These are phyloP conservation scores for Cercospora sesami DNA, from an alignment of 2,329 filamentous ascomycete species.

Conservation along the genomic window DNA sequence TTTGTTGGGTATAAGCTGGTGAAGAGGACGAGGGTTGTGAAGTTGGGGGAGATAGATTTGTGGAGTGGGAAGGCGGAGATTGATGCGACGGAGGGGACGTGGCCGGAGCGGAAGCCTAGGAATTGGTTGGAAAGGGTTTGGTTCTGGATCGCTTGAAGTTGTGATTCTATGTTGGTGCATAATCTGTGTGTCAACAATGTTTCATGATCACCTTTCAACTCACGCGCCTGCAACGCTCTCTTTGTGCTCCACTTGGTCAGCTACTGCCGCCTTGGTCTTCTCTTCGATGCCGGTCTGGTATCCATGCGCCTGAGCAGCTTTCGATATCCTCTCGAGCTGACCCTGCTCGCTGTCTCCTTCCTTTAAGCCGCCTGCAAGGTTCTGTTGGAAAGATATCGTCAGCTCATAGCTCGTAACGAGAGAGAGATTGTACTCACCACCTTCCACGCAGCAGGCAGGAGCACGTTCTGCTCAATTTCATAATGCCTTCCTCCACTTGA, in stretches of 20 bases:
- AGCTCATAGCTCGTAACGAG: background rate
- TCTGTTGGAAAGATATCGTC: background rate
- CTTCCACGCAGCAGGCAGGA: constrained; percentile 27
- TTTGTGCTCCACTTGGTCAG: background rate
- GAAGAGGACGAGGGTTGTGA: constrained; percentile 50
- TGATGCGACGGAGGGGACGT: constrained; percentile 13
- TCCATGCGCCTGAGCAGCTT: constrained; percentile 3
- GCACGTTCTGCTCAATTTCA: constrained; percentile 54
- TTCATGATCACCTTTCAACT: background rate
- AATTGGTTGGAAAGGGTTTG: constrained; percentile 20
- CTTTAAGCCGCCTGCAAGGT: constrained; percentile 4
- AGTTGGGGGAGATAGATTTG: constrained; percentile 52
- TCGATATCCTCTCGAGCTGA: constrained; percentile 4
- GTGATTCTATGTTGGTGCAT: background rate
- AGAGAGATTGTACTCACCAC: constrained; percentile 5
- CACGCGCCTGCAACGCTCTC: background rate
- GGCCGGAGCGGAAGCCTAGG: constrained; percentile 13
- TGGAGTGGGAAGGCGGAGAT: constrained; percentile 22
- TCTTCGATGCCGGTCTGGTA: constrained; percentile 2
- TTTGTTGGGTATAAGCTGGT: constrained; percentile 56
- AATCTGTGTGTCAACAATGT: background rate
- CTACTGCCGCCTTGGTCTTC: background rate
- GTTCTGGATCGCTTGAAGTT: constrained; percentile 18
- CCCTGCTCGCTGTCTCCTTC: constrained; percentile 10
- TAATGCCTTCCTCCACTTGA: constrained; percentile 51